Percentiles rank a stretch among this genome's conserved stretches.
phyloP scores from a whole-genome alignment of 202 grass and related monocot genomes.

The Schoenoplectus tabernaemontani region DNA sequence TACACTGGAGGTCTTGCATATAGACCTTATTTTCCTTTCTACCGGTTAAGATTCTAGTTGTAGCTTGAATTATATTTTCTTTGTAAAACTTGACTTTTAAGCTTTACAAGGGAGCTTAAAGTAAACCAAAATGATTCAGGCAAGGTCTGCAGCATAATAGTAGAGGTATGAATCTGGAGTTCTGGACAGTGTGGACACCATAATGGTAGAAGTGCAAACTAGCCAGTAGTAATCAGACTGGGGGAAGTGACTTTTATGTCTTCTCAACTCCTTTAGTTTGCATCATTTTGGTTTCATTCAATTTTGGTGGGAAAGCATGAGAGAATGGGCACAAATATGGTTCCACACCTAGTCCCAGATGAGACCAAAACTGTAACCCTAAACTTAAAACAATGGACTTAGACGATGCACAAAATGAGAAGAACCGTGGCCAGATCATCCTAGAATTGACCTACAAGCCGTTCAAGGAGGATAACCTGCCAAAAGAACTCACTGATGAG shows the following conservation, averaged over 20 bases:
- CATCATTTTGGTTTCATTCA: background rate
- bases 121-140: background rate
- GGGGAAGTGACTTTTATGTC: background rate
- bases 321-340: constrained; percentile 68
- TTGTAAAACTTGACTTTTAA: background rate
- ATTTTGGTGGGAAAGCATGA: constrained; percentile 82
- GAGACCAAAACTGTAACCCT: constrained; percentile 56
- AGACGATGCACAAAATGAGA: constrained; percentile 70
- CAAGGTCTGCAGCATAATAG: background rate
- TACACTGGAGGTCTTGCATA: no score
- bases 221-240: no score
- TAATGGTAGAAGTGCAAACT: background rate
- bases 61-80: background rate
- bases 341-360: constrained; percentile 42
- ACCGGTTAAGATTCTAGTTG: background rate
- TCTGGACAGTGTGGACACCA: no score
- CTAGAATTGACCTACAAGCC: constrained; percentile 71
- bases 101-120: background rate
- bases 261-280: background rate
- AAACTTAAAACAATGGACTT: constrained; percentile 57
- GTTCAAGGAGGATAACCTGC: constrained; percentile 72
- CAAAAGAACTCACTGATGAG: constrained; percentile 34
- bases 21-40: no score
- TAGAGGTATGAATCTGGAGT: no score
- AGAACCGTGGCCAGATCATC: constrained; percentile 59